These are phyloP conservation scores for Fraxinus baroniana DNA, from an alignment of 305 asterid genomes.

Conservation along the genomic window DNA sequence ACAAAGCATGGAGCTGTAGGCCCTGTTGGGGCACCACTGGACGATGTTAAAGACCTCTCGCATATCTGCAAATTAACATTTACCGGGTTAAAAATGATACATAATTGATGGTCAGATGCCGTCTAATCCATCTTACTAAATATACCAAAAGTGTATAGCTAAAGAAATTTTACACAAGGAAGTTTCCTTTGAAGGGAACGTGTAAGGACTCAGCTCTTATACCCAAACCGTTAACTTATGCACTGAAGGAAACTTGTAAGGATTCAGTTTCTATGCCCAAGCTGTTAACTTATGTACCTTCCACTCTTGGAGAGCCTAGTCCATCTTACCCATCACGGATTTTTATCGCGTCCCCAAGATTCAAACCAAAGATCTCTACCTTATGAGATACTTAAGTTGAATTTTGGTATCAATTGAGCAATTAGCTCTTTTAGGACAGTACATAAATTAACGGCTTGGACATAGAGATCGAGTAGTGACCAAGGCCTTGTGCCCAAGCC, in stretches of 20 bases:
- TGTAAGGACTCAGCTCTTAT: neutral
- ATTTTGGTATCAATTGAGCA: neutral
- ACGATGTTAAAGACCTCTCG: constrained; percentile 79
- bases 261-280: neutral
- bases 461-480: neutral
- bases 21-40: constrained; percentile 81
- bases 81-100: neutral
- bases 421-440: neutral
- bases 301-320: neutral
- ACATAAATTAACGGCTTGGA: neutral
- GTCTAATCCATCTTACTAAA: neutral
- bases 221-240: neutral
- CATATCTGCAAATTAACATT: constrained; percentile 56
- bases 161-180: neutral
- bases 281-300: neutral
- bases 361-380: neutral
- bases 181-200: neutral
- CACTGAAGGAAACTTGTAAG: neutral
- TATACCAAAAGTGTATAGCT: neutral
- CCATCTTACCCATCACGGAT: neutral
- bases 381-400: neutral
- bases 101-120: neutral
- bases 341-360: neutral
- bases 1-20: constrained; percentile 74
- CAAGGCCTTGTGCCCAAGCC: neutral